Percentiles rank a stretch among this genome's conserved stretches.
These are phyloP conservation scores for Vinca major DNA, from an alignment of 305 asterid genomes.

Conservation along the genomic window DNA sequence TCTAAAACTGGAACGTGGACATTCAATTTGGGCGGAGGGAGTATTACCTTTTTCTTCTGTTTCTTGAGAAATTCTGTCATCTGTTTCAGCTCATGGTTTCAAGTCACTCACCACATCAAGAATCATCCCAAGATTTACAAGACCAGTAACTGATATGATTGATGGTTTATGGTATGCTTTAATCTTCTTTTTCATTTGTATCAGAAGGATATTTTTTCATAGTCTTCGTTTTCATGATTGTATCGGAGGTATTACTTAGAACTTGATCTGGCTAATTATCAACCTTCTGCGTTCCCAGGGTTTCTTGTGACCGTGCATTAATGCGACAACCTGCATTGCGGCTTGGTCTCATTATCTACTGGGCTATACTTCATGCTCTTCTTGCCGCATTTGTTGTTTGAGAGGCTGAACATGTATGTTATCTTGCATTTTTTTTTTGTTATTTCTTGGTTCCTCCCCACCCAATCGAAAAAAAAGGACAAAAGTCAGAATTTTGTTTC, in stretches of 20 bases:
- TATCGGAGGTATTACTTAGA: background rate
- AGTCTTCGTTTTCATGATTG: background rate
- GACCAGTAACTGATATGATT: constrained; percentile 77
- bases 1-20: too few relatives aligned
- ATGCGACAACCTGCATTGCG: constrained; percentile 96
- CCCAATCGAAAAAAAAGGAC: background rate
- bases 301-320: constrained; percentile 90
- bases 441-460: background rate
- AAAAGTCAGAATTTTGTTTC: background rate
- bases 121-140: constrained; percentile 79
- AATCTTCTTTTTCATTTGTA: background rate
- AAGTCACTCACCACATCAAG: constrained; percentile 91
- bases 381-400: constrained; percentile 66
- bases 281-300: constrained; percentile 40
- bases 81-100: constrained; percentile 88
- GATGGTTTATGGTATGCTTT: constrained; percentile 81
- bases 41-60: background rate
- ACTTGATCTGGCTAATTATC: constrained; percentile 8
- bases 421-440: constrained; percentile 7
- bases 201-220: background rate
- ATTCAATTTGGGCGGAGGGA: too few relatives aligned
- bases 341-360: constrained; percentile 74
- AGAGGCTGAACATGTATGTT: constrained; percentile 30
- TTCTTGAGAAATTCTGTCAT: constrained; percentile 1
- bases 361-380: constrained; percentile 83